Evolutionary conservation across 495 filamentous ascomycete species (phyloP), one percentile per base, ranked within the genome.

Genomic region (Cladorrhinum samala): DNA sequence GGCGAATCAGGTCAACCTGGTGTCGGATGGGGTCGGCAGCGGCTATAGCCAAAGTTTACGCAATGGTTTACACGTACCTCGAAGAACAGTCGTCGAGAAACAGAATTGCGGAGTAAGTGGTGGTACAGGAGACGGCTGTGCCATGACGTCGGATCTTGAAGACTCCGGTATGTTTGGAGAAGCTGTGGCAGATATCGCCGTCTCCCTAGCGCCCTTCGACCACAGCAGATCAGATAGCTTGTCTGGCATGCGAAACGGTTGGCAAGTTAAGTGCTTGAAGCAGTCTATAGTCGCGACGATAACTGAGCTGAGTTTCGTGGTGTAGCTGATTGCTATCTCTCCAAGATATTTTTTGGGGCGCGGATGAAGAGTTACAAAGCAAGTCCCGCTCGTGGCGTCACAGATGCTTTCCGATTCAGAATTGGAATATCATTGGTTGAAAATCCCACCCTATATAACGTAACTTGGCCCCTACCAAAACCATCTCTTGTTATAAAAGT

Each of bases 71-170:
- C 21, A 38, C 57, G 33, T 71, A 91, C 93, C 92, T 89, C 84
- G 78, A 27, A 98, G 75, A 11, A 88, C 79, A 23, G 82, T 79
- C 44, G 91, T 88, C 45, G 91, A 86, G 74, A 97, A 97, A 67
- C 93, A 98, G 62, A 97, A 93, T 66, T 91, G 87, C 16, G 92
- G 91, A 23, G 81, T 92, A 44, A 97, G 74, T 39, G 64, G 61
- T 3, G 90, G 89, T 42, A 74, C 72, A 20, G 76, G 70, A 9
- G 80, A 72, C 21, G 81, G 72, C 54, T 77, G 72, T 39, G 83
- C 76, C 88, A 93, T 93, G 52, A 63, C 75, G 58, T 60, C 63
- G 41, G 58, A 48, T 16, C 49, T 43, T 41, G 39, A 27, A 24
- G 14, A 52, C 46, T 53, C 30, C n/a, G 60, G 33, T 30, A 24